Evolutionary conservation across 805 yeast species (phyloP), one percentile per base, ranked within the genome.

Genomic region (Saccharomyces cerevisiae): DNA sequence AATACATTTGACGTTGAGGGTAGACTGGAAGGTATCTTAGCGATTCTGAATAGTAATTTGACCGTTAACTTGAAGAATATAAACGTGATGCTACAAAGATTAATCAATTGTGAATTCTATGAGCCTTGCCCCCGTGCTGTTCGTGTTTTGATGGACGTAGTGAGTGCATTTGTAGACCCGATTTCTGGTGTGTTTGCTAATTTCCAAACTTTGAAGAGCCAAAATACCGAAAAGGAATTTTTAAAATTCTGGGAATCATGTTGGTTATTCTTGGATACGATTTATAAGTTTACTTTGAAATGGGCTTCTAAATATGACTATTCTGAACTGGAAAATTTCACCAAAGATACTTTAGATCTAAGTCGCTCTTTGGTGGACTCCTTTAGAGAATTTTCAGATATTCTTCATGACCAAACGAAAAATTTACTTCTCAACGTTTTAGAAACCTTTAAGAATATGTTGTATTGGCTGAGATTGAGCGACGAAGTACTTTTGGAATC

Each of bases 301-400:
- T 92, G 99, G 99, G 89, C 97, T 0, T 70, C 76, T 1, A 70
- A 72, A 41, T 84, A 82, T 61, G 79, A 79, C 29, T 73, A 79
- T 22, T 73, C 76, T 0, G 79, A 78, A 50, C 73, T 89, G 61
- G 79, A 84, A 47, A 96, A 90, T 54, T 91, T 89, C 61, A 87
- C 97, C 2, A 79, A 96, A 66, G 96, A 89, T 64, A 84, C 89
- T 0, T 75, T 92, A 51, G 97, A 91, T 60, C 74, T 88, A 31
- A 84, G 96, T 55, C 83, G 84, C 57, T 68, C 76, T 1, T 71
- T 91, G 32, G 66, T 91, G n/a, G 83, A 79, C 53, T 81, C 91
- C 1, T 86, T 80, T 62, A 74, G 83, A 55, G 73, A 78, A n/a
- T 65, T 82, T 46, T 68, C 69, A 8, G 70, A 69, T 41, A 60